phyloP scores from a whole-genome alignment of 2,329 filamentous ascomycete genomes.

The Alternaria sp. region DNA sequence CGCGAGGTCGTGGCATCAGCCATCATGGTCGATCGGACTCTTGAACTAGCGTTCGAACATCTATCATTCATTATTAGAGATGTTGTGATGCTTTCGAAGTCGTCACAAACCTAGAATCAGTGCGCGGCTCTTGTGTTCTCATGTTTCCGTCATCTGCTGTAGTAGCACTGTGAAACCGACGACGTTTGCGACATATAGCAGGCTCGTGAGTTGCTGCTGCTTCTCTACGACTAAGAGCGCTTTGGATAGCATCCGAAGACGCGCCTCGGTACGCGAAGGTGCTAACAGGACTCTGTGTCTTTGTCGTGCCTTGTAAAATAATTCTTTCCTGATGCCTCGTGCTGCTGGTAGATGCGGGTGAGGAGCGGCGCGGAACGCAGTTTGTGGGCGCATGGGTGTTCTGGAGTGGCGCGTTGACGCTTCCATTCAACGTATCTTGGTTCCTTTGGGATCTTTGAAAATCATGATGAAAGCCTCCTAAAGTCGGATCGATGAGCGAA shows the following conservation, averaged over 20 bases:
- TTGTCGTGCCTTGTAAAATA: not conserved
- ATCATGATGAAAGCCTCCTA: not conserved
- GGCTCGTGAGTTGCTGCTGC: not conserved
- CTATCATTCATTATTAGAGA: not conserved
- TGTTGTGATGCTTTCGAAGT: rapidly evolving
- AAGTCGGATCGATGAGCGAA: not conserved
- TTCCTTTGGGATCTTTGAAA: not conserved
- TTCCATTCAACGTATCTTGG: not conserved
- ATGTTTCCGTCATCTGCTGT: not conserved
- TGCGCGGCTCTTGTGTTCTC: not conserved
- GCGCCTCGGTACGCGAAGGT: not conserved
- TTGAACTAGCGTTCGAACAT: not conserved
- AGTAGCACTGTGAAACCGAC: not conserved
- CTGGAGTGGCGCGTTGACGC: not conserved
- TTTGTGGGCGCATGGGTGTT: not conserved
- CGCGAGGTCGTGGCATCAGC: not conserved
- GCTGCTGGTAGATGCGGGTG: not conserved
- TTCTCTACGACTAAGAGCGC: not conserved
- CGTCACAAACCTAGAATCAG: not conserved
- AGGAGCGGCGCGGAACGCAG: not conserved
- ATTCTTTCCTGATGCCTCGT: not conserved
- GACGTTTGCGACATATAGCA: not conserved
- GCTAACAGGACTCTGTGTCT: not conserved
- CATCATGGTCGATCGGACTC: not conserved
- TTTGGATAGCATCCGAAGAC: not conserved